A percentile compares a stretch with the other conserved stretches of the same genome.
These are phyloP conservation scores for Taxawa tesnikishii DNA, from an alignment of 2,329 filamentous ascomycete species.

Conservation along the genomic window DNA sequence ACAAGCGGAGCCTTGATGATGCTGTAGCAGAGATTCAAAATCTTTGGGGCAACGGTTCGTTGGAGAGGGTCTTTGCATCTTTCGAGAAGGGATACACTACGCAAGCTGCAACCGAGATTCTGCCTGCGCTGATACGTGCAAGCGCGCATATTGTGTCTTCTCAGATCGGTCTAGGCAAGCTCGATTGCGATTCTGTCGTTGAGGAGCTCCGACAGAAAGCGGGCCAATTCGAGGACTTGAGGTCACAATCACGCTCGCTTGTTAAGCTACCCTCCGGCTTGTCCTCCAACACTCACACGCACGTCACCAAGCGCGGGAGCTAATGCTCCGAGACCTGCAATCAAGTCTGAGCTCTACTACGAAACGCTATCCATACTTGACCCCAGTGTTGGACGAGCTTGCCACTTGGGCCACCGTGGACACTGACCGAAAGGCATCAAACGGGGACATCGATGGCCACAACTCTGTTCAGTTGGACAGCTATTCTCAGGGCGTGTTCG, in stretches of 20 bases:
- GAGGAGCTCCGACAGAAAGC: slow-evolving; percentile 2
- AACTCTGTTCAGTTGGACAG: slow-evolving; percentile 15
- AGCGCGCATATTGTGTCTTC: slow-evolving; percentile 50
- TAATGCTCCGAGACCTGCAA: slow-evolving; percentile 1
- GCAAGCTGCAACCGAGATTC: slow-evolving; percentile 39
- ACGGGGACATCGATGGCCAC: background rate
- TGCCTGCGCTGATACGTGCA: slow-evolving; percentile 55
- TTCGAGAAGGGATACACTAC: slow-evolving; percentile 2
- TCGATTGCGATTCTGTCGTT: slow-evolving; percentile 7
- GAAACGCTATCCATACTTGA: slow-evolving; percentile 7
- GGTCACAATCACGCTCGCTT: slow-evolving; percentile 2
- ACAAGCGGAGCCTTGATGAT: slow-evolving; percentile 22
- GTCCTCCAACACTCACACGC: background rate
- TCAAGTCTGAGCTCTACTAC: slow-evolving; percentile 2
- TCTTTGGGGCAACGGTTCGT: slow-evolving; percentile 10
- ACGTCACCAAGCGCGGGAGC: slow-evolving; percentile 1
- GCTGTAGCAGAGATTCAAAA: slow-evolving; percentile 21
- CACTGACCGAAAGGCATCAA: background rate
- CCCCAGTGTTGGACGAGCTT: slow-evolving; percentile 8
- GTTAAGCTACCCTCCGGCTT: slow-evolving; percentile 2
- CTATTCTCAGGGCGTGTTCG: slow-evolving; percentile 49
- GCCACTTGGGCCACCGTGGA: slow-evolving; percentile 7
- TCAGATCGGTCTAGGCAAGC: slow-evolving; percentile 52
- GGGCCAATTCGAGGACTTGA: background rate
- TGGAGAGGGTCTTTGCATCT: background rate